Evolutionary conservation across 257 asterid species (phyloP).

Genomic region (Striga asiatica): DNA sequence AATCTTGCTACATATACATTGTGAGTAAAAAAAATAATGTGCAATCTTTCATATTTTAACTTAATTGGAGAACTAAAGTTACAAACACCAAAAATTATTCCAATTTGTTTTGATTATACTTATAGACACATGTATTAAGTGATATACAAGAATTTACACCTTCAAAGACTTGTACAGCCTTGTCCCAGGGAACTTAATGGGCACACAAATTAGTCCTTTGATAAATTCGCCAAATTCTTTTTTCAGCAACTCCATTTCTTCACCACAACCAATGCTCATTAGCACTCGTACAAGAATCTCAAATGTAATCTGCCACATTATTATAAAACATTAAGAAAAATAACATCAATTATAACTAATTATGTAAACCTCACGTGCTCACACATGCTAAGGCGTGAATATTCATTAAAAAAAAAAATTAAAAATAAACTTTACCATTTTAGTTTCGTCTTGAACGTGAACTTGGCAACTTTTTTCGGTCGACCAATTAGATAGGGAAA

Average conservation of each 20-base stretch:
- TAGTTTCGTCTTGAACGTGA: conserved; percentile 63
- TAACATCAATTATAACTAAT: background rate
- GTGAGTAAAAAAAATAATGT: too few relatives aligned
- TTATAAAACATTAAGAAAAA: background rate
- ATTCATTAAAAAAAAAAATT: background rate
- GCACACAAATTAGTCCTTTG: conserved; percentile 85
- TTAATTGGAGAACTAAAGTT: too few relatives aligned
- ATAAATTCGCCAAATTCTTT: conserved; percentile 68
- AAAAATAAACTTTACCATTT: conserved; percentile 49
- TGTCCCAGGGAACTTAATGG: conserved; percentile 89
- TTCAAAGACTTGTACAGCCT: conserved; percentile 66
- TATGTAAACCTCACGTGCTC: too few relatives aligned
- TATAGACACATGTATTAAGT: too few relatives aligned
- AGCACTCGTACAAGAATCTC: conserved; percentile 67
- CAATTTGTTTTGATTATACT: too few relatives aligned
- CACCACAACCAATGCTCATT: conserved; percentile 70
- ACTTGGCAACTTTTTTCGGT: conserved; percentile 15
- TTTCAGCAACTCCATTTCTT: conserved; percentile 56
- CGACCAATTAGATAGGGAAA: conserved; percentile 50
- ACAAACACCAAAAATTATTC: too few relatives aligned
- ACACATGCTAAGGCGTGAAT: background rate
- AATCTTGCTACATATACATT: too few relatives aligned
- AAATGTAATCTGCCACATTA: conserved; percentile 59
- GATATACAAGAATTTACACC: too few relatives aligned
- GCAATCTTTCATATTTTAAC: too few relatives aligned